A percentile compares a stretch with the other conserved stretches of the same genome.
Conservation (phyloP, 768 basidiomycete genomes). For the Jaapia argillacea region DNA sequence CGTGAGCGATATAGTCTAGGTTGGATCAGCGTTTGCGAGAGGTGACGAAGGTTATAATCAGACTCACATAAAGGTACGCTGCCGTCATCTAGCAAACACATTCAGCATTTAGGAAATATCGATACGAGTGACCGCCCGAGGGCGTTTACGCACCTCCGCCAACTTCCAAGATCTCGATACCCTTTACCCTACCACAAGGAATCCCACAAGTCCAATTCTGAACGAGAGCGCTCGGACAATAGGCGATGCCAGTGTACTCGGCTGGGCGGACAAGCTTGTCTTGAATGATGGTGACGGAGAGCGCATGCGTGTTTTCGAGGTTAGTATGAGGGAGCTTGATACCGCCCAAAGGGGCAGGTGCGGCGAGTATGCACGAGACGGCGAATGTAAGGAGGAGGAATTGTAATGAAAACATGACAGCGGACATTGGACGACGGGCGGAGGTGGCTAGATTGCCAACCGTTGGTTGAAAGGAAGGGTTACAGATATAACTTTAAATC, state of each 20-base stretch:
- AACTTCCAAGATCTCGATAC: slow-evolving; percentile 16
- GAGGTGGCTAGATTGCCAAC: too few species aligned
- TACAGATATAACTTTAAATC: too few species aligned
- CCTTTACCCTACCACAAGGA: slow-evolving; percentile 21
- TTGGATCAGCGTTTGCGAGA: not conserved
- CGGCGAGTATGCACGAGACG: too few species aligned
- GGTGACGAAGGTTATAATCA: not conserved
- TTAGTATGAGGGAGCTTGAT: too few species aligned
- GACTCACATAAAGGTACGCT: slow-evolving; percentile 20
- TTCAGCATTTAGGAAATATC: too few species aligned
- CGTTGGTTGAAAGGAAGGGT: too few species aligned
- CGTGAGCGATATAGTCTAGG: slow-evolving; percentile 23
- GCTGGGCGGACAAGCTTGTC: slow-evolving; percentile 19
- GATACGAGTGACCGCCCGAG: too few species aligned
- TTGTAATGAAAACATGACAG: too few species aligned
- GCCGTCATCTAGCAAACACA: slow-evolving; percentile 17
- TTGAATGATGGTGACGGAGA: not conserved
- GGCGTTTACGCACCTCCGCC: slow-evolving; percentile 29
- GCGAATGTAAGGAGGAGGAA: too few species aligned
- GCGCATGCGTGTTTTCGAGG: too few species aligned
- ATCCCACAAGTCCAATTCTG: slow-evolving; percentile 23
- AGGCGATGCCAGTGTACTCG: slow-evolving; percentile 25
- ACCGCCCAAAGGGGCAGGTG: too few species aligned
- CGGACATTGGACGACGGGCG: too few species aligned
- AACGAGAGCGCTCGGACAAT: slow-evolving; percentile 24